Evolutionary conservation across 345 rosid species (phyloP).

Genomic region (Lepidium sativum): DNA sequence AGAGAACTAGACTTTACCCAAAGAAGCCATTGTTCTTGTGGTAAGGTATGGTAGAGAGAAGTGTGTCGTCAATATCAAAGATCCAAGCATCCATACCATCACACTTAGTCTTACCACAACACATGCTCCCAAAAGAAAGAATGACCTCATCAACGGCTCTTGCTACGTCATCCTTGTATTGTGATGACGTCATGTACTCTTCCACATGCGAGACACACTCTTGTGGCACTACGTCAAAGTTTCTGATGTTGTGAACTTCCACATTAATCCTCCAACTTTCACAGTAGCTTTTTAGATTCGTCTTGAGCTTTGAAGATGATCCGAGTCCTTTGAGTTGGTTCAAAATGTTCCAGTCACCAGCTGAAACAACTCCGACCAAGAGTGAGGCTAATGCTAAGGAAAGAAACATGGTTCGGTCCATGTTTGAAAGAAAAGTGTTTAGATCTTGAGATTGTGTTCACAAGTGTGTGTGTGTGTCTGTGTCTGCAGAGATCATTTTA

Average conservation of each 20-base stretch:
- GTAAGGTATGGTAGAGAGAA: constrained; percentile 66
- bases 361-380: constrained; percentile 29
- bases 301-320: background rate
- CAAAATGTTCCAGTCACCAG: constrained; percentile 68
- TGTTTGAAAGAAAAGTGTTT: constrained; percentile 9
- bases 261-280: constrained; percentile 82
- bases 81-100: constrained; percentile 75
- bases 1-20: constrained; percentile 32
- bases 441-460: constrained; percentile 5
- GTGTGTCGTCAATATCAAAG: constrained; percentile 67
- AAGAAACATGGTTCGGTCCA: constrained; percentile 30
- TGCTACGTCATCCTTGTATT: constrained; percentile 46
- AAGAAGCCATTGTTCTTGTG: constrained; percentile 49
- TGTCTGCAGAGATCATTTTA: background rate
- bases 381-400: constrained; percentile 30
- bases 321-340: constrained; percentile 25
- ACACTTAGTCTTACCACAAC: constrained; percentile 30
- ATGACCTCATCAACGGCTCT: constrained; percentile 44
- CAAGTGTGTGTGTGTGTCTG: background rate
- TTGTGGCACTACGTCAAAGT: constrained; percentile 55
- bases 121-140: constrained; percentile 36
- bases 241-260: constrained; percentile 60
- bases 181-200: constrained; percentile 63
- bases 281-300: constrained; percentile 42
- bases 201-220: constrained; percentile 44